Percentiles rank a stretch among this genome's conserved stretches.
These are phyloP conservation scores for Hericium alpestre DNA, from an alignment of 768 basidiomycete species.

Conservation along the genomic window DNA sequence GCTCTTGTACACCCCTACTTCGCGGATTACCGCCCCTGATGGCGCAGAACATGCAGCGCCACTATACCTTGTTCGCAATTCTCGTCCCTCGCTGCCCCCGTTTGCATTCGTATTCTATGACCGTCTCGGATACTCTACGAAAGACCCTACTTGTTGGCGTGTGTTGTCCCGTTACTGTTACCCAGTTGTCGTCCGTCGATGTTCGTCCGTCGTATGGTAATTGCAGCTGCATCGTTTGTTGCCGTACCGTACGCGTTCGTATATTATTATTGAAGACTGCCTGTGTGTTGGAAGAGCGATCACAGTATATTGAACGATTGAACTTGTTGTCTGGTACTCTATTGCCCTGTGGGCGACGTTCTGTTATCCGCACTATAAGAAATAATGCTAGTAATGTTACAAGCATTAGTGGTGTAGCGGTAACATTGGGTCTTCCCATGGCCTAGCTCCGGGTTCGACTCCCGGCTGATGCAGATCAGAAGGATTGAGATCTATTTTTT, in stretches of 20 bases:
- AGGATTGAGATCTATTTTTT: not conserved
- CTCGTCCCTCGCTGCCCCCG: constrained; percentile 19
- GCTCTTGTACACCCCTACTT: constrained; percentile 40
- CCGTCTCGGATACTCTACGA: not conserved
- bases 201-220: not conserved
- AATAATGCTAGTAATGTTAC: not conserved
- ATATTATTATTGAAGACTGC: too few relatives aligned
- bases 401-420: constrained; percentile 56
- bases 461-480: constrained; percentile 36
- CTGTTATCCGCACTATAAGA: not conserved
- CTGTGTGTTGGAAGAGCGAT: too few relatives aligned
- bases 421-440: constrained; percentile 85
- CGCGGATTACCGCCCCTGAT: constrained; percentile 30
- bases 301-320: too few relatives aligned
- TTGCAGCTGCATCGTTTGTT: not conserved
- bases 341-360: not conserved
- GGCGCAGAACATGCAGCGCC: not conserved
- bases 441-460: constrained; percentile 54
- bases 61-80: not conserved
- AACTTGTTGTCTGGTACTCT: too few relatives aligned
- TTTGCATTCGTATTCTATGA: constrained; percentile 5
- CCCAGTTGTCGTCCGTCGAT: not conserved
- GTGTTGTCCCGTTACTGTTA: not conserved
- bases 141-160: not conserved
- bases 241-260: too few relatives aligned